These are phyloP conservation scores for Candida awuae DNA, from an alignment of 805 yeast genomes.

Conservation along the genomic window DNA sequence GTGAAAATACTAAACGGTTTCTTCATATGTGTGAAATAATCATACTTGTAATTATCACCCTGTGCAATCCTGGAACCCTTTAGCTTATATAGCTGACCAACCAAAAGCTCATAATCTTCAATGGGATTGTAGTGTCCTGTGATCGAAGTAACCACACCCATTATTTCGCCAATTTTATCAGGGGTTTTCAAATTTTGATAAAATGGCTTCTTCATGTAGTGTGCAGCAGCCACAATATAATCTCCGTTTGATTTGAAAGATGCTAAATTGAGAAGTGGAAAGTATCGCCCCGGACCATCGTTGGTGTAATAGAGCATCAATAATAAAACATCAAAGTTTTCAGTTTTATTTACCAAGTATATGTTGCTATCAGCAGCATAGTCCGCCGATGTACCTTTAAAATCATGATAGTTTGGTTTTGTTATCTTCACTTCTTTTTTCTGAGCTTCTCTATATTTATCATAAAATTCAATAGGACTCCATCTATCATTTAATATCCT, in stretches of 20 bases:
- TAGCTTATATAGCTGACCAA: conserved; percentile 16
- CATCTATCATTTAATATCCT: conserved; percentile 25
- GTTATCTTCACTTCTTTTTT: conserved; percentile 18
- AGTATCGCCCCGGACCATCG: conserved; percentile 49
- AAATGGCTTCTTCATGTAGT: conserved; percentile 38
- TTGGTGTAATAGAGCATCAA: conserved; percentile 51
- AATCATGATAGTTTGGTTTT: conserved; percentile 46
- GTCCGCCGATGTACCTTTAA: conserved; percentile 60
- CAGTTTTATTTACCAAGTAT: conserved; percentile 44
- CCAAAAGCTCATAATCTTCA: conserved; percentile 22
- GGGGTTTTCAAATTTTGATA: conserved; percentile 43
- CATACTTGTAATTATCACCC: conserved; percentile 20
- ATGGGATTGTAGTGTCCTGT: conserved; percentile 30
- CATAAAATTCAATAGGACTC: conserved; percentile 23
- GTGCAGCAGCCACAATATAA: conserved; percentile 65
- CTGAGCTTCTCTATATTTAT: conserved; percentile 29
- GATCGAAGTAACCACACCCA: conserved; percentile 27
- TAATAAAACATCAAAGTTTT: conserved; percentile 45
- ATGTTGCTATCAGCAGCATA: conserved; percentile 62
- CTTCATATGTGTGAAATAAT: conserved; percentile 21
- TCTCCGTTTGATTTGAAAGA: conserved; percentile 77
- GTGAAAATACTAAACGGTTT: conserved; percentile 22
- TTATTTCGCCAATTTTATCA: conserved; percentile 24
- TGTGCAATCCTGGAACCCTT: conserved; percentile 13
- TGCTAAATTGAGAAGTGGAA: conserved; percentile 47